Evolutionary conservation across 371 early-diverging fungal genomes (phyloP).

Genomic region (Racocetra persica): DNA sequence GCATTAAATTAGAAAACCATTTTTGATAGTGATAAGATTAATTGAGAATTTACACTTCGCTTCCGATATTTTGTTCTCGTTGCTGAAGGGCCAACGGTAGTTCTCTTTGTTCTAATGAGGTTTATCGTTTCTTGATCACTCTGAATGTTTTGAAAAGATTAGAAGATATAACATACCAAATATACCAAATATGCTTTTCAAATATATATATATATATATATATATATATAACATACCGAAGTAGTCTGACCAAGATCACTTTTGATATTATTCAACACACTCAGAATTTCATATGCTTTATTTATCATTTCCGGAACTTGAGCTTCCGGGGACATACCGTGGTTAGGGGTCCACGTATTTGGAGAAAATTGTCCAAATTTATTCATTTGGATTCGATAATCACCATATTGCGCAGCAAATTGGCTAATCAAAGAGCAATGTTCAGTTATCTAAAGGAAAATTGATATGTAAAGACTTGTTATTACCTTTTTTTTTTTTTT

Average conservation of each 20-base stretch:
- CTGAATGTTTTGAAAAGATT: neutral
- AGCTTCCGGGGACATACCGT: neutral
- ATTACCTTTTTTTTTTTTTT: too few species aligned
- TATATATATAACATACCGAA: neutral
- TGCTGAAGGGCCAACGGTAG: neutral
- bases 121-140: conserved; percentile 16
- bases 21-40: neutral
- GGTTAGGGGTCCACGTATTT: neutral
- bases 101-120: neutral
- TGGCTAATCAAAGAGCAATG: conserved; percentile 23
- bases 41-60: conserved; percentile 31
- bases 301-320: neutral
- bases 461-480: too few species aligned
- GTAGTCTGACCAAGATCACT: neutral
- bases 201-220: neutral
- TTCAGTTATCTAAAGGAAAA: conserved; percentile 5
- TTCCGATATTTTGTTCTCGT: conserved; percentile 33
- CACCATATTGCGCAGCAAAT: conserved; percentile 36
- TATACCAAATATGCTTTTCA: neutral
- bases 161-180: neutral
- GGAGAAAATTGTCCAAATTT: conserved; percentile 3
- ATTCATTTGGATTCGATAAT: neutral
- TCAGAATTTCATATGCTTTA: conserved; percentile 27
- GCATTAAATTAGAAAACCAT: neutral
- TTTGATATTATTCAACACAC: conserved; percentile 18